phyloP scores from a whole-genome alignment of 2,329 filamentous ascomycete genomes.

The Polychaeton citri region DNA sequence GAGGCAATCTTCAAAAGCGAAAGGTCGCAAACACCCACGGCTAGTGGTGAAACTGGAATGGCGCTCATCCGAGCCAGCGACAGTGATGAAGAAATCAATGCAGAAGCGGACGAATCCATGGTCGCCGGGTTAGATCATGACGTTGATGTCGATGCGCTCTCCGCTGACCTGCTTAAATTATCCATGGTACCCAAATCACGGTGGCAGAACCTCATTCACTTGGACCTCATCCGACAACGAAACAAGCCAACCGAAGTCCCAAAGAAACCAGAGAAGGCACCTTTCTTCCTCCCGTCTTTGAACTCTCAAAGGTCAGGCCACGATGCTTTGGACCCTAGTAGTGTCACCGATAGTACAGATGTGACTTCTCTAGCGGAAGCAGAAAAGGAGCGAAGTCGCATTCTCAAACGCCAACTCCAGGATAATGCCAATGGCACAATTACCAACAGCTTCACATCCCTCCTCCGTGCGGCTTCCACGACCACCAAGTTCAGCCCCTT shows the following conservation, averaged over 20 bases:
- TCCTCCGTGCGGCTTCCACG: slow-evolving; percentile 31
- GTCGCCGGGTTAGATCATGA: slow-evolving; percentile 40
- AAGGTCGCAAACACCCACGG: slow-evolving; percentile 42
- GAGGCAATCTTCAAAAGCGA: slow-evolving; percentile 40
- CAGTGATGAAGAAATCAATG: slow-evolving; percentile 38
- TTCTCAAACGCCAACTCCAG: slow-evolving; percentile 14
- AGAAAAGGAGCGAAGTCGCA: slow-evolving; percentile 19
- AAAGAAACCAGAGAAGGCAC: slow-evolving; percentile 84
- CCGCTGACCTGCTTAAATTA: slow-evolving; percentile 70
- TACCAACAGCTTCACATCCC: slow-evolving; percentile 31
- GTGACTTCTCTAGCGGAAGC: slow-evolving; percentile 19
- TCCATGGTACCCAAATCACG: slow-evolving; percentile 78
- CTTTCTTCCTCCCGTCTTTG: slow-evolving; percentile 78
- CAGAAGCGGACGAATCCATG: slow-evolving; percentile 37
- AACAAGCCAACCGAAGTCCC: slow-evolving; percentile 90
- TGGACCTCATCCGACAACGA: slow-evolving; percentile 78
- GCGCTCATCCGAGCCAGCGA: slow-evolving; percentile 66
- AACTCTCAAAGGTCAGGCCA: slow-evolving; percentile 13
- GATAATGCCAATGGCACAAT: neutral
- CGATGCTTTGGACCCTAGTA: slow-evolving; percentile 11
- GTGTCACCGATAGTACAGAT: slow-evolving; percentile 15
- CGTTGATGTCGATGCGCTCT: slow-evolving; percentile 37
- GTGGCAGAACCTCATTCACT: slow-evolving; percentile 88
- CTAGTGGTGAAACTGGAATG: slow-evolving; percentile 69
- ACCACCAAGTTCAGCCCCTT: slow-evolving; percentile 53